phyloP scores from a whole-genome alignment of 441 rosid species.

The Adansonia rubrostipa region DNA sequence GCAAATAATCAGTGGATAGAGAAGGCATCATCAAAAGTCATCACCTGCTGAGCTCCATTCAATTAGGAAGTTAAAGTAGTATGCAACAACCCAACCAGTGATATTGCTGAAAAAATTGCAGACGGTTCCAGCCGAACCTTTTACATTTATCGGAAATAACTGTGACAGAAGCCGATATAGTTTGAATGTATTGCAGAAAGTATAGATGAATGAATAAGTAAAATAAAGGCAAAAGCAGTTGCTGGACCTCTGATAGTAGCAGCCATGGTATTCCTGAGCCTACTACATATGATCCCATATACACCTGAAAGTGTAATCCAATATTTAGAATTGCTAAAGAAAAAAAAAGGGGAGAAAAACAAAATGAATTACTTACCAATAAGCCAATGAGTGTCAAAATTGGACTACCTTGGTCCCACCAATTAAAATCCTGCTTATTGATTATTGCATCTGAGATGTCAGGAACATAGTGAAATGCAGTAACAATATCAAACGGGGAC shows the following conservation, averaged over 20 bases:
- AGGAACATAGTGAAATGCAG: neutral
- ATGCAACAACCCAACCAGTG: constrained; percentile 35
- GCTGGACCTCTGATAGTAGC: constrained; percentile 52
- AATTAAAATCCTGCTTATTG: constrained; percentile 35
- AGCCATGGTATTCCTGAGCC: constrained; percentile 54
- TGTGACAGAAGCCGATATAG: constrained; percentile 23
- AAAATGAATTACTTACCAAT: constrained; percentile 28
- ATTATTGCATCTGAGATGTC: neutral
- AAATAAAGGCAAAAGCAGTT: neutral
- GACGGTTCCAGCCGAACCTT: constrained; percentile 52
- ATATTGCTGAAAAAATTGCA: constrained; percentile 29
- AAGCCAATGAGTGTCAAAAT: constrained; percentile 38
- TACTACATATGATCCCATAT: constrained; percentile 26
- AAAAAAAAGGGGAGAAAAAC: neutral
- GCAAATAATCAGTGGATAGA: no score
- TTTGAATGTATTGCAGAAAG: neutral
- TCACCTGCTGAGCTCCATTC: constrained; percentile 44
- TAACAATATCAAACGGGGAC: neutral
- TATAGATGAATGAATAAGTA: neutral
- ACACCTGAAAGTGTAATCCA: constrained; percentile 32
- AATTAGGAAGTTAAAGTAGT: constrained; percentile 38
- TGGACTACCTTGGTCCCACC: constrained; percentile 33
- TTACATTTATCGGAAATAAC: constrained; percentile 52
- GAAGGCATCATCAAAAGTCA: neutral
- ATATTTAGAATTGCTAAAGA: neutral